Base-by-base conservation (phyloP, 192 early-diverging fungal species). In the Backusella tuberculispora region DNA sequence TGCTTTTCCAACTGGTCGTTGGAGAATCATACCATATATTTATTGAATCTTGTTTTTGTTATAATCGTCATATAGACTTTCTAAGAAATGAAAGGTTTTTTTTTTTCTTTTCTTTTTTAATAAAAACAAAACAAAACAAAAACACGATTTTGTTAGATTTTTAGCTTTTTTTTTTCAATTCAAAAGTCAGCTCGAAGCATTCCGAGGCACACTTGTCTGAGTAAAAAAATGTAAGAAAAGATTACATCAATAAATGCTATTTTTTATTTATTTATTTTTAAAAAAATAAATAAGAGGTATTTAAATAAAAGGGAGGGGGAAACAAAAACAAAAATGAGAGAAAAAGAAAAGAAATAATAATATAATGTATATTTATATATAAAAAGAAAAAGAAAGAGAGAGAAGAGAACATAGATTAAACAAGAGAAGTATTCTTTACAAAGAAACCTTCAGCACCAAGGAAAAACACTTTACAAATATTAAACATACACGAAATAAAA, bases 1-100 rank as follows among this genome's bases (percentile, higher is more conserved):
- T 41, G 38, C 69, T 13, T 79, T 83, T 26, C 67, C 64, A 24
- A 15, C 43, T 6, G 50, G 70, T 17, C 74, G 81, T 6, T 79
- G 65, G 67, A 53, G 76, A 40, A 45, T 83, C 5, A 37, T 83
- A 26, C 81, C 81, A 15, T 45, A 69, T 47, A 37, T 81, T 12
- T 83, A 74, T 48, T 83, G 40, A 64, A 56, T 70, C 9, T n/a
- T n/a, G n/a, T n/a, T n/a, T n/a, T n/a, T n/a, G n/a, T n/a, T n/a
- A n/a, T n/a, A n/a, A n/a, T n/a, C n/a, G n/a, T n/a, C n/a, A n/a
- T n/a, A n/a, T n/a, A n/a, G 7, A 7, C 41, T 5, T 7, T 5
- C 41, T 7, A 42, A 42, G 41, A 42, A 5, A 42, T 42, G 41
- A 42, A 42, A 42, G 41, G 4, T 7, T 9, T 43, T 43, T 43